Base-by-base conservation (phyloP, 164 flowering plant genomes). In the Euptelea pleiosperma region DNA sequence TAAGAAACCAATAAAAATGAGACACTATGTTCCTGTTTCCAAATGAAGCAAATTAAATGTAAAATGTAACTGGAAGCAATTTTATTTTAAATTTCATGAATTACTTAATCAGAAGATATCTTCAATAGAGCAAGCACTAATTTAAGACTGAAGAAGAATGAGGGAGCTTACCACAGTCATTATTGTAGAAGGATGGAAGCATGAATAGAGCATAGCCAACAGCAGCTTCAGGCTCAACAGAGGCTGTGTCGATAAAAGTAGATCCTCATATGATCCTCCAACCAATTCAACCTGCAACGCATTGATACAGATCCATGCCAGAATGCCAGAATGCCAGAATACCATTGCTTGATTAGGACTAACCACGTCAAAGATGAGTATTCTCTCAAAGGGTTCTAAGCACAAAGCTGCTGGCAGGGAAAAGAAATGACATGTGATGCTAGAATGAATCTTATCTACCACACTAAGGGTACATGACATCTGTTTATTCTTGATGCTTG, bases 311-410 rank as follows among this genome's bases (percentile, higher is more conserved):
- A 93, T 79, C 44, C 94, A 80, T 44, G 94, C 89, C 76, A 93
- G 74, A 52, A 83, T n/a, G n/a, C n/a, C n/a, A n/a, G n/a, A n/a
- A n/a, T 79, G 39, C 70, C 69, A 54, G 61, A 63, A 63, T 89
- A 93, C 97, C 98, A 93, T 59, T 87, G 68, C 57, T 81, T 79
- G 51, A 80, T 84, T 50, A 87, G 60, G 70, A 93, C 98, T 93
- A 69, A 41, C 2, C 41, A 66, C 36, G 84, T 80, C 79, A 87
- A 81, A 69, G 84, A 71, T 24, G 65, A 43, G 31, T 49, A 8
- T 33, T 47, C 19, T 18, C 36, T 10, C 1, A 62, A 49, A 37
- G 50, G 26, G 39, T 8, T 14, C 39, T 16, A 53, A 54, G 51
- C 33, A 14, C 6, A 36, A 11, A 69, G 24, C 24, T 24, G 36